Conservation (phyloP, 495 filamentous ascomycete genomes). For the Hamigera avellanea region DNA sequence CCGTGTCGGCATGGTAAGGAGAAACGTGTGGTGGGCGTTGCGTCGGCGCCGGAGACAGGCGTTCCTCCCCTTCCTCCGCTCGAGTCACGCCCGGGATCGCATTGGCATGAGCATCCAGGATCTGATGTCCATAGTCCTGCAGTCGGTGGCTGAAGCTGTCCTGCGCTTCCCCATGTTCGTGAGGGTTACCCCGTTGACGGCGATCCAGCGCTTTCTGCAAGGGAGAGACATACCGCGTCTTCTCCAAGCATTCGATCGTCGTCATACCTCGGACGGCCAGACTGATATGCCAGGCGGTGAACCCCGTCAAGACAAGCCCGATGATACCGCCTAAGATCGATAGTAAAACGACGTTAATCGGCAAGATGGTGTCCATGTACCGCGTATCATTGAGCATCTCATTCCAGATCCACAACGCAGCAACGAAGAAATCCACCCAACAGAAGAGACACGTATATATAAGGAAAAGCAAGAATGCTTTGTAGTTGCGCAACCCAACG, state of each 20-base stretch:
- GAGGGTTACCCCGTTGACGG: slow-evolving; percentile 28
- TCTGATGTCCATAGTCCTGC: slow-evolving; percentile 60
- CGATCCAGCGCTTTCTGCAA: slow-evolving; percentile 57
- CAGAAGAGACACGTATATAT: slow-evolving; percentile 85
- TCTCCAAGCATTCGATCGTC: slow-evolving; percentile 92
- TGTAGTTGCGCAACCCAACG: slow-evolving; percentile 89
- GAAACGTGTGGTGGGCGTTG: slow-evolving; percentile 5
- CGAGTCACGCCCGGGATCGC: slow-evolving; percentile 69
- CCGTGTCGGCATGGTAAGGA: not conserved
- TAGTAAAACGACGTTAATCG: slow-evolving; percentile 83
- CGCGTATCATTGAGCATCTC: slow-evolving; percentile 59
- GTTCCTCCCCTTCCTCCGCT: slow-evolving; percentile 66
- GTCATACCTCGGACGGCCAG: slow-evolving; percentile 69
- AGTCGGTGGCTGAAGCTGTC: slow-evolving; percentile 47
- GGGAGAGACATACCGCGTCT: slow-evolving; percentile 80
- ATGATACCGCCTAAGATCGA: slow-evolving; percentile 84
- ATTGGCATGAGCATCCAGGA: slow-evolving; percentile 73
- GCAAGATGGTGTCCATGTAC: slow-evolving; percentile 58
- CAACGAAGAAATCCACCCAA: slow-evolving; percentile 63
- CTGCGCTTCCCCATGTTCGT: slow-evolving; percentile 46
- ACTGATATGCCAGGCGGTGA: slow-evolving; percentile 87
- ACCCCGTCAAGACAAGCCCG: slow-evolving; percentile 74
- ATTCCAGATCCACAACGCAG: slow-evolving; percentile 65
- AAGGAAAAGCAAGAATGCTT: slow-evolving; percentile 86
- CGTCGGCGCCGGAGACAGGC: slow-evolving; percentile 18